Base-by-base conservation (phyloP, 257 asterid species). In the Solanum clarkiae region DNA sequence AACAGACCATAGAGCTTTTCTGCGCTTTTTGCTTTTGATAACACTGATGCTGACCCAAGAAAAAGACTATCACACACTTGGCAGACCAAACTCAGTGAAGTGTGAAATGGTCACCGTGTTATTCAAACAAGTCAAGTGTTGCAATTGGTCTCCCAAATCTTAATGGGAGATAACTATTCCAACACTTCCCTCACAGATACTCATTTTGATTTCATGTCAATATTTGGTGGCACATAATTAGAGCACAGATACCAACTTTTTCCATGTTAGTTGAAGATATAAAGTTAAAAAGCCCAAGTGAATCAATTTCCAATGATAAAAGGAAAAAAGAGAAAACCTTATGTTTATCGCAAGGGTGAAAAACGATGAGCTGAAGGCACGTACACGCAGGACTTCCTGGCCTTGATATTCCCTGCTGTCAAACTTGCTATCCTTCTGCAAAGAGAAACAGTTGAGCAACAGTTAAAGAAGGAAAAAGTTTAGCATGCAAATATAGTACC, bases 311-410 rank as follows among this genome's bases (percentile, higher is more conserved):
- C 98, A 94, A 92, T 17, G 86, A 93, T 83, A 83, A 79, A 81
- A 74, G 83, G 84, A 89, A 62, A 54, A 54, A 84, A 80, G 82
- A 51, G 70, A 24, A 49, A 86, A 95, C 99, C 98, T 95, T 92
- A 95, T 92, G 92, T 91, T 94, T 88, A 97, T 94, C 89, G 98
- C 99, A 86, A 97, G 99, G 80, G 94, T 91, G 93, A 97, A 97
- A 91, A 92, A 94, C n/a, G 95, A 92, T 88, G 98, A 92, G 70
- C 98, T 97, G 85, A 93, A 97, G 89, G 99, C 99, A 89, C 98
- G 98, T 80, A 95, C 97, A 68, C 85, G 86, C 80, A 97, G 91
- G 86, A 93, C 96, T 90, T 95, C 98, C 85, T 90, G 92, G 54
- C 92, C 95, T 85, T 93, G 98, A 83, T 94, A 86, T 86, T 91